These are phyloP conservation scores for Mycena kentingensis DNA, from an alignment of 768 basidiomycete genomes.

Conservation along the genomic window DNA sequence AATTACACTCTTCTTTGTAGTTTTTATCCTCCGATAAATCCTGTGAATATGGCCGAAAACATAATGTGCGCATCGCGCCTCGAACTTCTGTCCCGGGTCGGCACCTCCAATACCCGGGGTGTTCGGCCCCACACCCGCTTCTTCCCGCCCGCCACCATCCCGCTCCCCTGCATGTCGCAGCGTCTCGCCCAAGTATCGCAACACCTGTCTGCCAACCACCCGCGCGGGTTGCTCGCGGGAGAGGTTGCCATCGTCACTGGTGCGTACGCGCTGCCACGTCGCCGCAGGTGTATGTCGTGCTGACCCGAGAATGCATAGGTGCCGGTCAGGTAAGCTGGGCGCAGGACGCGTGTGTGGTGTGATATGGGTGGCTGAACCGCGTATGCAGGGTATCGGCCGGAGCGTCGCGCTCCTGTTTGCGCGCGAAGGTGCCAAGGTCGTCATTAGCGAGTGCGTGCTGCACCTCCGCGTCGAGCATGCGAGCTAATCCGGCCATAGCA, in stretches of 20 bases:
- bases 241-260: slow-evolving; percentile 89
- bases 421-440: slow-evolving; percentile 84
- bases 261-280: slow-evolving; percentile 32
- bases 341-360: background rate
- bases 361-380: slow-evolving; percentile 7
- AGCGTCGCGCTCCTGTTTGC: slow-evolving; percentile 77
- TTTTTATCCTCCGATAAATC: too few relatives aligned
- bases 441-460: slow-evolving; percentile 71
- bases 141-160: background rate
- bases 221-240: slow-evolving; percentile 65
- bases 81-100: too few relatives aligned
- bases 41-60: too few relatives aligned
- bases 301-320: slow-evolving; percentile 43
- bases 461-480: slow-evolving; percentile 7
- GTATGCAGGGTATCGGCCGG: slow-evolving; percentile 71
- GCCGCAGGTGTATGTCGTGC: background rate
- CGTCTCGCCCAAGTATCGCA: slow-evolving; percentile 71
- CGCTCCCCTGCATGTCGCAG: slow-evolving; percentile 55
- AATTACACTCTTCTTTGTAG: too few relatives aligned
- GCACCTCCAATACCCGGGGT: too few relatives aligned
- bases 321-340: slow-evolving; percentile 64
- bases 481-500: slow-evolving; percentile 40
- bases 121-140: too few relatives aligned
- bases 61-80: too few relatives aligned
- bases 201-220: slow-evolving; percentile 58